Conservation (phyloP, 2,329 filamentous ascomycete genomes). For the Aspergillus costaricaensis region DNA sequence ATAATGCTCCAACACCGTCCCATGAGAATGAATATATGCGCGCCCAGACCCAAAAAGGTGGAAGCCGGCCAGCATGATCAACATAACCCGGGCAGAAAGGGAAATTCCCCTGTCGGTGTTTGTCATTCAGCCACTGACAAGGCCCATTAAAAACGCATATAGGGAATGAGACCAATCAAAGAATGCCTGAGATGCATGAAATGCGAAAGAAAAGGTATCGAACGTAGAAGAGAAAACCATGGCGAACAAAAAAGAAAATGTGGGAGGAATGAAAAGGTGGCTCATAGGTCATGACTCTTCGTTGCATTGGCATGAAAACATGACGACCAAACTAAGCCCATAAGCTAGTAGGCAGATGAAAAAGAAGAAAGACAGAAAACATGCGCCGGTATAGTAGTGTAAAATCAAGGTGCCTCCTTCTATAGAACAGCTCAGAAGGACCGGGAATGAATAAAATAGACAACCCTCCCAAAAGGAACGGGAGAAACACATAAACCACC, state of each 20-base stretch:
- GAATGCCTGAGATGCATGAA: slow-evolving; percentile 12
- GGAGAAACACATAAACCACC: slow-evolving; percentile 25
- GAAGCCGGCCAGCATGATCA: background rate
- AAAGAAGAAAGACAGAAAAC: slow-evolving; percentile 16
- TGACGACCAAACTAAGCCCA: slow-evolving; percentile 30
- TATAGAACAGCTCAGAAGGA: slow-evolving; percentile 22
- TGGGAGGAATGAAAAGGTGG: slow-evolving; percentile 2
- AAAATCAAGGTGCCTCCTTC: slow-evolving; percentile 26
- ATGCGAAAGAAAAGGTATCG: slow-evolving; percentile 10
- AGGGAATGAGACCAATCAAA: background rate
- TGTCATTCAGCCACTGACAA: background rate
- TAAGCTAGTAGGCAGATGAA: slow-evolving; percentile 25
- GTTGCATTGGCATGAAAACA: slow-evolving; percentile 42
- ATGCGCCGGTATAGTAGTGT: slow-evolving; percentile 28
- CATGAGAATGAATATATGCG: slow-evolving; percentile 4
- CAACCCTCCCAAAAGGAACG: slow-evolving; percentile 15
- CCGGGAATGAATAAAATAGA: background rate
- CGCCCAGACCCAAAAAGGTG: background rate
- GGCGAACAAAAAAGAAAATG: background rate
- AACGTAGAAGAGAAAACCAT: slow-evolving; percentile 14
- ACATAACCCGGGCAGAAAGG: background rate
- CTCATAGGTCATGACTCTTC: slow-evolving; percentile 40
- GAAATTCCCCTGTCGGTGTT: background rate
- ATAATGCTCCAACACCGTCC: background rate
- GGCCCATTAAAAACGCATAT: background rate